Evolutionary conservation across 75 land plant species (phyloP).

Genomic region (Sequoia sempervirens): DNA sequence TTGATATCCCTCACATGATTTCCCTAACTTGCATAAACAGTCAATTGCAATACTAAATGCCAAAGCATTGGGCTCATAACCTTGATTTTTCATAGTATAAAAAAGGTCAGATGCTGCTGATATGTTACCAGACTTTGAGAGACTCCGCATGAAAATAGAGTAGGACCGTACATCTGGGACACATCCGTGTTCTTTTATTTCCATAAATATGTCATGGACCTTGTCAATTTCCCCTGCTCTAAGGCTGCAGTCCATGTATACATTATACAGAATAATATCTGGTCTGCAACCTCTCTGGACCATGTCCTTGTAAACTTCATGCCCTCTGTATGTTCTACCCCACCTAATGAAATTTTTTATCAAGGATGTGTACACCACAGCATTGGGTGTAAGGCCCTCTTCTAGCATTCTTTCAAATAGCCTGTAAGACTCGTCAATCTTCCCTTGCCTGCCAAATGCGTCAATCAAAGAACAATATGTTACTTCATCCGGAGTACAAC

Average conservation of each 20-base stretch:
- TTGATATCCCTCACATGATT: slow-evolving; percentile 19
- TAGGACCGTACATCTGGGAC: slow-evolving; percentile 32
- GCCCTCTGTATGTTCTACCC: slow-evolving; percentile 14
- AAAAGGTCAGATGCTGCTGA: slow-evolving; percentile 9
- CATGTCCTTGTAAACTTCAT: slow-evolving; percentile 23
- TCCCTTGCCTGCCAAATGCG: slow-evolving; percentile 15
- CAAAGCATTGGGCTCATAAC: slow-evolving; percentile 11
- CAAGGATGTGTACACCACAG: slow-evolving; percentile 24
- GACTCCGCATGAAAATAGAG: slow-evolving; percentile 15
- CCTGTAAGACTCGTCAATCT: slow-evolving; percentile 7
- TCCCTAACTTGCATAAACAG: slow-evolving; percentile 10
- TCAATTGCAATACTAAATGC: slow-evolving; percentile 13
- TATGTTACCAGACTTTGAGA: slow-evolving; percentile 12
- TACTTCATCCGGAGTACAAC: slow-evolving; percentile 4
- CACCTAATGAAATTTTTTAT: slow-evolving; percentile 17
- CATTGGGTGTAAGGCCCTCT: slow-evolving; percentile 1
- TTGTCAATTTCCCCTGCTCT: slow-evolving; percentile 10
- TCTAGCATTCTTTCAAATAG: slow-evolving; percentile 14
- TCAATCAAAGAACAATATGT: slow-evolving; percentile 10
- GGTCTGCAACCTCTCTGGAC: slow-evolving; percentile 15
- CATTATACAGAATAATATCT: slow-evolving; percentile 22
- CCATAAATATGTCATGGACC: slow-evolving; percentile 11
- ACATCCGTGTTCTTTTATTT: slow-evolving; percentile 20
- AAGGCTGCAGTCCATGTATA: slow-evolving; percentile 13
- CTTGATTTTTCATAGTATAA: slow-evolving; percentile 10